These are phyloP conservation scores for Graphilbum ipis-grandicollis DNA, from an alignment of 2,329 filamentous ascomycete genomes.

Conservation along the genomic window DNA sequence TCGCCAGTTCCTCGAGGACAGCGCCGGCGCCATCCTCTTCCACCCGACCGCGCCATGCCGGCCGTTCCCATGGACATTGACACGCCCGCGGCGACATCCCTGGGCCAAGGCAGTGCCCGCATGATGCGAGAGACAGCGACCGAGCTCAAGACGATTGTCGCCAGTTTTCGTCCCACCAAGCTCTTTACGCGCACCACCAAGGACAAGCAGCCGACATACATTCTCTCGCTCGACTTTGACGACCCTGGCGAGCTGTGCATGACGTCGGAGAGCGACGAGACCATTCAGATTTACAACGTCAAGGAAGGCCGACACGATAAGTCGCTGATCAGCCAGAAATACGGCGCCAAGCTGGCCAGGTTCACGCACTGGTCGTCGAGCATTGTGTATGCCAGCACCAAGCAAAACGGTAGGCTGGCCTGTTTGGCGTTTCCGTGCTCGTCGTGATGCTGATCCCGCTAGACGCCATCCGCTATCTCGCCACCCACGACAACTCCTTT, in stretches of 20 bases:
- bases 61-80: slow-evolving; percentile 42
- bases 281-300: slow-evolving; percentile 87
- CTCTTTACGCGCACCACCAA: slow-evolving; percentile 42
- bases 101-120: slow-evolving; percentile 22
- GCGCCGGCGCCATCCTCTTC: too few species aligned
- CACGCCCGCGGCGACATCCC: slow-evolving; percentile 16
- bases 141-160: slow-evolving; percentile 62
- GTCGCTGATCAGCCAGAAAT: slow-evolving; percentile 85
- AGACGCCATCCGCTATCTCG: slow-evolving; percentile 76
- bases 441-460: too few species aligned
- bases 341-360: slow-evolving; percentile 81
- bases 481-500: slow-evolving; percentile 88
- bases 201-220: slow-evolving; percentile 38
- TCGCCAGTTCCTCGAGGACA: too few species aligned
- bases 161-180: slow-evolving; percentile 63
- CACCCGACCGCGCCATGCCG: too few species aligned
- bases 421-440: too few species aligned
- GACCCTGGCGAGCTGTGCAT: slow-evolving; percentile 87
- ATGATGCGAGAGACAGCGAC: slow-evolving; percentile 33
- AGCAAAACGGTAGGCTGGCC: slow-evolving; percentile 56
- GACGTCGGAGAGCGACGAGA: slow-evolving; percentile 83
- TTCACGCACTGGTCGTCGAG: slow-evolving; percentile 87
- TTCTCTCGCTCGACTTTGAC: slow-evolving; percentile 91
- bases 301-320: slow-evolving; percentile 82
- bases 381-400: slow-evolving; percentile 91